phyloP scores from a whole-genome alignment of 495 filamentous ascomycete genomes.

The Ramalina intermedia region DNA sequence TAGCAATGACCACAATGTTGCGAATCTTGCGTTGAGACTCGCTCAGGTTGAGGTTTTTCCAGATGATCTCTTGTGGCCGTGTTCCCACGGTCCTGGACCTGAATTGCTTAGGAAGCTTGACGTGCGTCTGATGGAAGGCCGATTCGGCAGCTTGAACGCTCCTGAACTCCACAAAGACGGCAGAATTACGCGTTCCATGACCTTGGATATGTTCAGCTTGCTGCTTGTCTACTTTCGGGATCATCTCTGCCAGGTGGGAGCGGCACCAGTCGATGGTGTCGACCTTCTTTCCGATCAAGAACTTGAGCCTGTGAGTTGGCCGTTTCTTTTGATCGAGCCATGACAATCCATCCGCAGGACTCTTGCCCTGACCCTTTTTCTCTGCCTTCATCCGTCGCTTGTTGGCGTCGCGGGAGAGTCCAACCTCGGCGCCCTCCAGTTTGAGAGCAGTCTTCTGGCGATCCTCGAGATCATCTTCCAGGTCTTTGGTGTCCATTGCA shows the following conservation, averaged over 20 bases:
- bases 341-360: conserved; percentile 28
- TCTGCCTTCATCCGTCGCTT: conserved; percentile 51
- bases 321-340: conserved; percentile 68
- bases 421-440: conserved; percentile 76
- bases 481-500: conserved; percentile 56
- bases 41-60: conserved; percentile 68
- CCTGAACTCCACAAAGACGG: conserved; percentile 71
- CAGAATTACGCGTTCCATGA: conserved; percentile 42
- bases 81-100: conserved; percentile 72
- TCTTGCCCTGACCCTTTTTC: conserved; percentile 52
- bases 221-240: conserved; percentile 58
- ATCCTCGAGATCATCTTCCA: conserved; percentile 71
- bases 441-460: conserved; percentile 69
- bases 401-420: conserved; percentile 71
- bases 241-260: conserved; percentile 59
- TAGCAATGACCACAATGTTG: conserved; percentile 46
- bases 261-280: conserved; percentile 78
- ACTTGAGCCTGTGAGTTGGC: conserved; percentile 68
- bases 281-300: conserved; percentile 70
- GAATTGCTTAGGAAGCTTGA: conserved; percentile 83
- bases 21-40: conserved; percentile 78
- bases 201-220: conserved; percentile 60
- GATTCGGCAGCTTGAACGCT: conserved; percentile 66
- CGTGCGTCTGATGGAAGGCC: conserved; percentile 64
- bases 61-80: conserved; percentile 71